phyloP scores from a whole-genome alignment of 2,329 filamentous ascomycete species.

The Bipolaris zeicola region DNA sequence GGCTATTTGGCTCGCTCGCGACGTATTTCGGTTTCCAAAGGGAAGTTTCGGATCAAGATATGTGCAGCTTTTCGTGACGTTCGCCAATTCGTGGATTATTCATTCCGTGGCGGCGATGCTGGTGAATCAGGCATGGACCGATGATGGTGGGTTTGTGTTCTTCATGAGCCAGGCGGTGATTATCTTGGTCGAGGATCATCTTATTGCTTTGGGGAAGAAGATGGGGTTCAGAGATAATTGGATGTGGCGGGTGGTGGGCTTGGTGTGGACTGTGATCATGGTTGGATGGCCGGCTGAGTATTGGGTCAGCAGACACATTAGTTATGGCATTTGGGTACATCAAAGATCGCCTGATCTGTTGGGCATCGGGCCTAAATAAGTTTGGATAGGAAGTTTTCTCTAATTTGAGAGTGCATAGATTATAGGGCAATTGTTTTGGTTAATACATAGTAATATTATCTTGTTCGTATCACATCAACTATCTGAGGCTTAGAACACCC shows the following conservation, averaged over 20 bases:
- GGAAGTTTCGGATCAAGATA: conserved; percentile 40
- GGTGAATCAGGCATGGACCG: conserved; percentile 8
- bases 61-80: conserved; percentile 35
- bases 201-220: conserved; percentile 29
- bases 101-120: conserved; percentile 30
- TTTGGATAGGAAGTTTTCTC: background rate
- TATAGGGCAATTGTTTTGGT: background rate
- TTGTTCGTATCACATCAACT: background rate
- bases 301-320: conserved; percentile 11
- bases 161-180: conserved; percentile 34
- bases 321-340: conserved; percentile 31
- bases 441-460: background rate
- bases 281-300: conserved; percentile 20
- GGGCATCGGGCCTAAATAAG: conserved; percentile 24
- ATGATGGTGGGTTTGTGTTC: conserved; percentile 25
- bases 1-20: conserved; percentile 22
- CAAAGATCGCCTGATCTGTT: conserved; percentile 24
- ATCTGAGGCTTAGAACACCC: background rate
- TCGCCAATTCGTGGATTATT: conserved; percentile 24
- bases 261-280: conserved; percentile 28
- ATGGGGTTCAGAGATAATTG: conserved; percentile 21
- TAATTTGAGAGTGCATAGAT: background rate
- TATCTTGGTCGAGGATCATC: conserved; percentile 40
- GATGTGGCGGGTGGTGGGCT: conserved; percentile 29
- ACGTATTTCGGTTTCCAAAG: conserved; percentile 27